Evolutionary conservation across 345 rosid species (phyloP), one percentile per base, ranked within the genome.

Genomic region (Ceriops tagal): DNA sequence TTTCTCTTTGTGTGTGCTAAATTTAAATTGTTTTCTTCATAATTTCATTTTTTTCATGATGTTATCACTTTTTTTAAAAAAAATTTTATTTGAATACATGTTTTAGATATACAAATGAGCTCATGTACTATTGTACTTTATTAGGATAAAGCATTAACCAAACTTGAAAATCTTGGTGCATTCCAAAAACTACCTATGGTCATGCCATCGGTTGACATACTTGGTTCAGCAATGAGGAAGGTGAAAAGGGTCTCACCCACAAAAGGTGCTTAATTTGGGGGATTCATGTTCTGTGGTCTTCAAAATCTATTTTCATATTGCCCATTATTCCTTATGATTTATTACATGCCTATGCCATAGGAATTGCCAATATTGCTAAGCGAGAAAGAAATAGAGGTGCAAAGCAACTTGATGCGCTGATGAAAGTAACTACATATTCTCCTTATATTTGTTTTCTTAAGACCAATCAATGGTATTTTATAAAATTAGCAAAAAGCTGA

Each of bases 141-240:
- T 63, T 51, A 95, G 99, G 89, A 77, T 5, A 79, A 74, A 66
- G 65, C 69, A 37, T 46, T 76, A 20, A 43, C 56, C 58, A 43
- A 73, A 34, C 77, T 71, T 65, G 86, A 84, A 76, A 78, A 57
- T 62, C 74, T 88, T 65, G 99, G 96, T 73, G 99, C 96, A 67
- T 95, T 95, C 83, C 99, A 95, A 69, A 92, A 90, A 74, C 82
- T 92, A 6, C 99, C 97, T 6, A 86, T 95, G 93, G 97, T 95
- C 68, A 88, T 92, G 99, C 97, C 93, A 31, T 86, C 99, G 0
- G 77, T 82, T 79, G 99, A 91, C 77, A 81, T 92, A 58, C 85
- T 92, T 52, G 71, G 58, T 64, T 95, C 97, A 39, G 89, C 99
- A 4, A 71, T 86, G 24, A 85, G 77, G 82, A 95, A 92, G 77